Percentiles rank a stretch among this genome's conserved stretches.
Conservation (phyloP, 352 stramenopile species). For the Globisporangium nodosum region DNA sequence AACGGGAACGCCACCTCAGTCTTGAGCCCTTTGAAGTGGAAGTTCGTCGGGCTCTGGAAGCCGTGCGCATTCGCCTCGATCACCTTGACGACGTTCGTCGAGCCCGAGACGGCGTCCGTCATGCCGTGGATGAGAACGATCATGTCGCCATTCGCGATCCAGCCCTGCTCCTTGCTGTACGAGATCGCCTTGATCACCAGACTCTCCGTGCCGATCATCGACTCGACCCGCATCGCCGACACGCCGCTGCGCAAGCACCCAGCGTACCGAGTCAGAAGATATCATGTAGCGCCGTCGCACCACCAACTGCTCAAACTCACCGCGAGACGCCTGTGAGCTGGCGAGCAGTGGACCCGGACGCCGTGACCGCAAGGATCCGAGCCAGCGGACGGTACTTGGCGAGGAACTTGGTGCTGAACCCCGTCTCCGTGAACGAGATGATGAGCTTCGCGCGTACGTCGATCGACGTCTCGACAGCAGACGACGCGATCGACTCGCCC, state of each 20-base stretch:
- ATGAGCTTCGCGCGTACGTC: slow-evolving; percentile 96
- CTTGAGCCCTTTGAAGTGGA: slow-evolving; percentile 55
- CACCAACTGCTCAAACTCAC: slow-evolving; percentile 19
- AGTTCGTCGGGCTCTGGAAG: slow-evolving; percentile 65
- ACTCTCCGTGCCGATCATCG: slow-evolving; percentile 80
- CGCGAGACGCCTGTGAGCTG: slow-evolving; percentile 77
- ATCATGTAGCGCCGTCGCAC: background rate
- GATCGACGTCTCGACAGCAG: slow-evolving; percentile 96
- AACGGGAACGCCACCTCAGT: slow-evolving; percentile 12
- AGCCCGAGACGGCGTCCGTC: slow-evolving; percentile 71
- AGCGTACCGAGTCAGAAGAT: background rate
- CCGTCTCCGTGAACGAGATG: slow-evolving; percentile 96
- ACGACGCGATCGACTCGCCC: slow-evolving; percentile 94
- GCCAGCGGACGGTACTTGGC: slow-evolving; percentile 94
- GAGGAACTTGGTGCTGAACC: slow-evolving; percentile 91
- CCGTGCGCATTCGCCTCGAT: slow-evolving; percentile 67
- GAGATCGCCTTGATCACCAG: slow-evolving; percentile 84
- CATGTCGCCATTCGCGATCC: slow-evolving; percentile 81
- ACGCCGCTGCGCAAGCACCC: slow-evolving; percentile 39
- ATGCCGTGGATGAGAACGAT: slow-evolving; percentile 89
- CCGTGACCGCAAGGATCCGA: slow-evolving; percentile 89
- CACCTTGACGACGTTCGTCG: slow-evolving; percentile 89
- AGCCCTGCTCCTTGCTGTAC: slow-evolving; percentile 71
- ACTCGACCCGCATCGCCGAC: slow-evolving; percentile 55
- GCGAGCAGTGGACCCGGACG: slow-evolving; percentile 52